A percentile compares a stretch with the other conserved stretches of the same genome.
These are phyloP conservation scores for Fusarium sp. DNA, from an alignment of 2,329 filamentous ascomycete species.

Conservation along the genomic window DNA sequence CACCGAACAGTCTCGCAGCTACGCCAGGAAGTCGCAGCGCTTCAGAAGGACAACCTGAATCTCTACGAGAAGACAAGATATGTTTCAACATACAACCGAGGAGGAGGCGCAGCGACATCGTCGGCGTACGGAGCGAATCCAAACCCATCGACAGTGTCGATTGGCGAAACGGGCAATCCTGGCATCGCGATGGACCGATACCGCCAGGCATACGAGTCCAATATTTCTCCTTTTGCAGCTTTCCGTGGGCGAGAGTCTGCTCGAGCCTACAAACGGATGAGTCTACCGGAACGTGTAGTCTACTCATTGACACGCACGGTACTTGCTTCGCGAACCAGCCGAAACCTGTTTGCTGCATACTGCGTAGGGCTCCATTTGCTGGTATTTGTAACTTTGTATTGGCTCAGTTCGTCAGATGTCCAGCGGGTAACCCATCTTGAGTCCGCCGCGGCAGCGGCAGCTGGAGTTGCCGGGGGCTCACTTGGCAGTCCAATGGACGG, in stretches of 20 bases:
- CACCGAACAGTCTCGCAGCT: constrained; percentile 86
- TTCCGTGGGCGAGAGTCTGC: constrained; percentile 94
- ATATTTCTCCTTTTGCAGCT: constrained; percentile 93
- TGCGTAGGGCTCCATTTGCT: constrained; percentile 88
- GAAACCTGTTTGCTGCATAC: constrained; percentile 94
- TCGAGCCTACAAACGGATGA: constrained; percentile 92
- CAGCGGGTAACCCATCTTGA: constrained; percentile 69
- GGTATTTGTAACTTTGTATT: constrained; percentile 88
- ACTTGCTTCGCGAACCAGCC: constrained; percentile 85
- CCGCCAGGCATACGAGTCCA: constrained; percentile 90
- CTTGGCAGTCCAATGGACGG: constrained; percentile 41
- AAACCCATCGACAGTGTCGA: constrained; percentile 76
- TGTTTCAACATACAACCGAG: constrained; percentile 89
- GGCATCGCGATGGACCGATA: constrained; percentile 84
- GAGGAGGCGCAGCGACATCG: constrained; percentile 66
- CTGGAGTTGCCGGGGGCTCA: constrained; percentile 53
- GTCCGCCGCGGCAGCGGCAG: constrained; percentile 56
- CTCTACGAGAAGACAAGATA: constrained; percentile 98
- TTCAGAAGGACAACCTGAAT: constrained; percentile 95
- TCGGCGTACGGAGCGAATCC: constrained; percentile 76
- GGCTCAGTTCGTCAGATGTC: constrained; percentile 75
- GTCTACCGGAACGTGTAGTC: constrained; percentile 85
- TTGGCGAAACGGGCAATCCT: constrained; percentile 64
- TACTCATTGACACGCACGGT: constrained; percentile 93
- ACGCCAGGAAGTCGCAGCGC: constrained; percentile 86